Conservation (phyloP, 2,329 filamentous ascomycete species). For the Ilyonectria robusta region DNA sequence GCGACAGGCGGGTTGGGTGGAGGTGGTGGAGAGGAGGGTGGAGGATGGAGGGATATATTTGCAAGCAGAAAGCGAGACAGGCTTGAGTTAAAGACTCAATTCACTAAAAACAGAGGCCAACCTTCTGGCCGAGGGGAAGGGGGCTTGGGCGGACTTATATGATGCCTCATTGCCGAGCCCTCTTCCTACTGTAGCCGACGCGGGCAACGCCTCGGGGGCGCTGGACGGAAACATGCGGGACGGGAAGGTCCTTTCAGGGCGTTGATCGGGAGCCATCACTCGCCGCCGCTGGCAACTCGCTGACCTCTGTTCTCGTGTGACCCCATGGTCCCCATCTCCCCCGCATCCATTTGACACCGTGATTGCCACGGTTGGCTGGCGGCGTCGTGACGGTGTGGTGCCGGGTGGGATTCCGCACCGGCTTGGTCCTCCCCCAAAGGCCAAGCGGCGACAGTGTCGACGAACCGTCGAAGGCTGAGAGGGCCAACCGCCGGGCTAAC, state of each 20-base stretch:
- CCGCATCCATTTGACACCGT: constrained; percentile 44
- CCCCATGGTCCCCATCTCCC: constrained; percentile 47
- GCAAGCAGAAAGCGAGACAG: not conserved
- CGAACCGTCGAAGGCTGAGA: not conserved
- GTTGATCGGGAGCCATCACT: constrained; percentile 40
- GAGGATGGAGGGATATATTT: constrained; percentile 26
- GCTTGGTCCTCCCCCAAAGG: constrained; percentile 17
- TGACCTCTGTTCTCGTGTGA: constrained; percentile 47
- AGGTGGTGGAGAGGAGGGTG: constrained; percentile 30
- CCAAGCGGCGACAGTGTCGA: constrained; percentile 1
- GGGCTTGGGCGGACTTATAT: constrained; percentile 42
- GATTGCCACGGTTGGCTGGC: constrained; percentile 45
- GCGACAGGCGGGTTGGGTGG: constrained; percentile 16
- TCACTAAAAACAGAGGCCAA: constrained; percentile 17
- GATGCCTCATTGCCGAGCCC: constrained; percentile 47
- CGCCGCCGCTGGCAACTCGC: constrained; percentile 33
- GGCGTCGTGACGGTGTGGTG: constrained; percentile 34
- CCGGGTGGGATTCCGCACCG: constrained; percentile 19
- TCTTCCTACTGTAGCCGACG: constrained; percentile 50
- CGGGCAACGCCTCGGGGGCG: constrained; percentile 31
- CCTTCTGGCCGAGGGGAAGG: constrained; percentile 27
- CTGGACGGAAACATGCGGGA: constrained; percentile 53
- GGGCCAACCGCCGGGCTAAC: constrained; percentile 31
- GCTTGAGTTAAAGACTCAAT: constrained; percentile 13
- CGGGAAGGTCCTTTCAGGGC: constrained; percentile 35